A percentile compares a stretch with the other conserved stretches of the same genome.
These are phyloP conservation scores for Chrysochromulina parva DNA, from an alignment of 78 protist genomes.

Conservation along the genomic window DNA sequence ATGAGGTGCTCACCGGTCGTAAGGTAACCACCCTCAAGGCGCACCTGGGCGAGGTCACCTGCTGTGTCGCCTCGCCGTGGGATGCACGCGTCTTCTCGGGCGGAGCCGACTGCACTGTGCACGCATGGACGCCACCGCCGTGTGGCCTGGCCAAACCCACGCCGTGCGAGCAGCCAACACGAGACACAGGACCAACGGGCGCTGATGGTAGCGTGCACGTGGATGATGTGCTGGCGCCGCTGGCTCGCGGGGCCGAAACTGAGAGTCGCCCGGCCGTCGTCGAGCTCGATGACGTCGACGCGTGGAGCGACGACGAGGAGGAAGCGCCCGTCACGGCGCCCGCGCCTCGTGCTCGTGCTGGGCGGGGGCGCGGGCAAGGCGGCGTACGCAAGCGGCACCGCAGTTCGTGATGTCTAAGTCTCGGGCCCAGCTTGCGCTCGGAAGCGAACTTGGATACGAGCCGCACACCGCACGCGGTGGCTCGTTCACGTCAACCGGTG, in stretches of 20 bases:
- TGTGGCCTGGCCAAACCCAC: not conserved
- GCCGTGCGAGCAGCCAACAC: not conserved
- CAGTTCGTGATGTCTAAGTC: too few species aligned
- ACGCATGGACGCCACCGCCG: constrained; percentile 3
- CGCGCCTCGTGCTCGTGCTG: too few species aligned
- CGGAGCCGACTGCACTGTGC: not conserved
- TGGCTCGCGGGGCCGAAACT: not conserved
- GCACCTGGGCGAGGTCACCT: not conserved
- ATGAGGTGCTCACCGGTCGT: not conserved
- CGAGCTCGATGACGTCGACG: not conserved
- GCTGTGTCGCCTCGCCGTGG: not conserved
- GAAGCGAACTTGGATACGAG: too few species aligned
- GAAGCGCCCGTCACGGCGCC: too few species aligned
- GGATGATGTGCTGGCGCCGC: not conserved
- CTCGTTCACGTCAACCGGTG: too few species aligned
- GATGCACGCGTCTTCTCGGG: not conserved
- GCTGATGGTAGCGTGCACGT: not conserved
- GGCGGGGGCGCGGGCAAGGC: too few species aligned
- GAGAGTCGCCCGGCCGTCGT: not conserved
- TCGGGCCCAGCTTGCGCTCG: too few species aligned
- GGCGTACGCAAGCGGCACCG: too few species aligned
- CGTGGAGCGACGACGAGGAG: constrained; percentile 1
- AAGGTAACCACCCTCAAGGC: not conserved
- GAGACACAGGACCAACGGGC: not conserved
- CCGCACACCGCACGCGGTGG: too few species aligned